Conservation (phyloP, 148 eudicot species). For the Gaultheria prostrata region DNA sequence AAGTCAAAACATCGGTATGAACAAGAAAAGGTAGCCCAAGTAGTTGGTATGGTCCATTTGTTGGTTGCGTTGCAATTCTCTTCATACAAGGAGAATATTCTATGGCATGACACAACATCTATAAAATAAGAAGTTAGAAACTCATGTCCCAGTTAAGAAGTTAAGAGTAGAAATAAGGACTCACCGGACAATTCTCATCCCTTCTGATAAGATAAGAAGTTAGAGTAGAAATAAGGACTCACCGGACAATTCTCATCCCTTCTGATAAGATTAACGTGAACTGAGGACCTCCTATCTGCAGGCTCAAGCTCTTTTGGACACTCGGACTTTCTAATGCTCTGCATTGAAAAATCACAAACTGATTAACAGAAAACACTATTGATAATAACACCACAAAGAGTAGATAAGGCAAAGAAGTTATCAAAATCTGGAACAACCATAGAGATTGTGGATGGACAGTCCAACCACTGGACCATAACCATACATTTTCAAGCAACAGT, state of each 20-base stretch:
- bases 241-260: slow-evolving; percentile 56
- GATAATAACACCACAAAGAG: not conserved
- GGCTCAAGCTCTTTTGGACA: slow-evolving; percentile 72
- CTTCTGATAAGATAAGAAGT: slow-evolving; percentile 40
- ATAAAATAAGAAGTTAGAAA: not conserved
- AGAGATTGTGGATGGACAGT: not conserved
- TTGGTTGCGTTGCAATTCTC: not conserved
- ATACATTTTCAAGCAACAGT: not conserved
- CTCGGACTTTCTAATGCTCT: slow-evolving; percentile 60
- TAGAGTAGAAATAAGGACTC: slow-evolving; percentile 24
- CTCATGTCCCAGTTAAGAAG: not conserved
- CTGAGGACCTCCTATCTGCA: slow-evolving; percentile 46
- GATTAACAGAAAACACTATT: not conserved
- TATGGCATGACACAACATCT: not conserved
- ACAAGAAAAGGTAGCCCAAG: not conserved
- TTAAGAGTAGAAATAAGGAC: slow-evolving; percentile 17
- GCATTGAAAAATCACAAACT: slow-evolving; percentile 15
- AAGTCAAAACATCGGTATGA: not conserved
- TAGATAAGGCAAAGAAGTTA: not conserved
- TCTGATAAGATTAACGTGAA: slow-evolving; percentile 56
- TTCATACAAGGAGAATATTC: not conserved
- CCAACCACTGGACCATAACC: not conserved
- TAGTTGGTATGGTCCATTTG: not conserved
- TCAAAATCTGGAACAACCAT: not conserved
- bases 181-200: slow-evolving; percentile 53